Evolutionary conservation across 768 basidiomycete genomes (phyloP), one percentile per base, ranked within the genome.

Genomic region (Mycena rosella): DNA sequence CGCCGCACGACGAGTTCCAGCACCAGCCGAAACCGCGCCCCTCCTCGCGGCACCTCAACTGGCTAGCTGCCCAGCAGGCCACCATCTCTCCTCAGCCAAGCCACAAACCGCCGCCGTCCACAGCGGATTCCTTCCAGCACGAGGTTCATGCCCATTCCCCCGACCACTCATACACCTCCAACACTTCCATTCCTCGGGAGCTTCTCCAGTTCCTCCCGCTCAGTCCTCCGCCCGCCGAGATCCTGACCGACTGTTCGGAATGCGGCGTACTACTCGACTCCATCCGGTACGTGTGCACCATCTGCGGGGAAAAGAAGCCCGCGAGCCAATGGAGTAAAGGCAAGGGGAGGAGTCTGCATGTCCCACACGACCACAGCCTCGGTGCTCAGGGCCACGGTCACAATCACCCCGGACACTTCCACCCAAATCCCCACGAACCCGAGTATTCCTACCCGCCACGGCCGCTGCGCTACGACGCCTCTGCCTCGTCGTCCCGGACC

Each of bases 251-350:
- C 54, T 98, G 96, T 78, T 96, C 95, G 0, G 87, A 88, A 51
- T 98, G 96, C 72, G 92, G 91, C 17, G 77, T 84, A 0, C 74
- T 89, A 6, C 81, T 98, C 22, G 91, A 95, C 58, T 86, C 88
- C n/a, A 89, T 97, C 76, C 90, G 94, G 49, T 98, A 98, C 77
- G 91, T 96, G 18, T 98, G 96, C 74, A 86, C 91, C 6, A 91
- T 90, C 26, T 97, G 96, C 73, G 95, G 95, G 11, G 92, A 94
- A 78, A 94, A 90, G 76, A 79, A 84, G 52, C 87, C 91, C 9
- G 73, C 76, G 6, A 57, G 77, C 55, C 67, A 64, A 26, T 74
- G 55, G 65, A 73, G 77, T 48, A 88, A 89, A 68, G 87, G 87
- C 34, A 91, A 88, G 78, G 84, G 81, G 53, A 84, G 82, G 60